Base-by-base conservation (phyloP, 495 filamentous ascomycete species). In the Xylaria intraflava region DNA sequence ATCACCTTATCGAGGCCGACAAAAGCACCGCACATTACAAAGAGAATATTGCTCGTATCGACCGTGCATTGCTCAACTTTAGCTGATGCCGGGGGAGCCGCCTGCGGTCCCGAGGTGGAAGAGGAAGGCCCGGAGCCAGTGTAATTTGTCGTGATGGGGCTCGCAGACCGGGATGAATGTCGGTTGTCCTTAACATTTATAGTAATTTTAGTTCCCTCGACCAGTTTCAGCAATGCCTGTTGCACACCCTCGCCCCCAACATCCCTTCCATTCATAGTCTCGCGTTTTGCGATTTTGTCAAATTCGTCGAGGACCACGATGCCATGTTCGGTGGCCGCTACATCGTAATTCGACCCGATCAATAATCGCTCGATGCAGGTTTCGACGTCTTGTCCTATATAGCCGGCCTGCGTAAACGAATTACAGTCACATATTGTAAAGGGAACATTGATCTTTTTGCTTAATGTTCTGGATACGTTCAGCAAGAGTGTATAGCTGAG, bases 381-480 rank as follows among this genome's bases (percentile, higher is more conserved):
- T 61, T 98, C 93, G 40, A 87, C 91, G 63, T 98, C 93, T 65
- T 96, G 91, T 51, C 93, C 93, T 51, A 98, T 95, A 64, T 98
- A 98, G 12, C 93, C 93, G 6, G 93, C 90, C 74, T 96, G 90
- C 2, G 93, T 98, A 57, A 98, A 92, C 3, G 93, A 86, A 12
- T 94, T 97, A 70, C 94, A 97, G 65, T 98, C 94, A 53, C 90
- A 93, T 68, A 97, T 97, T 55, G 88, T 92, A 66, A 98, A 96
- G 0, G 93, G 94, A 1, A 97, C 93, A 47, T 93, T 90, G 19
- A 98, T 67, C 51, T 77, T 72, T 61, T 77, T 79, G 68, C 74
- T 76, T 2, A 77, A 55, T 20, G 73, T 76, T 49, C 74, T 76
- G 42, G 6, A 11, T 8, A 49, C 3, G 27, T 40, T 52, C 46